These are phyloP conservation scores for Mycena amicta DNA, from an alignment of 768 basidiomycete genomes.

Conservation along the genomic window DNA sequence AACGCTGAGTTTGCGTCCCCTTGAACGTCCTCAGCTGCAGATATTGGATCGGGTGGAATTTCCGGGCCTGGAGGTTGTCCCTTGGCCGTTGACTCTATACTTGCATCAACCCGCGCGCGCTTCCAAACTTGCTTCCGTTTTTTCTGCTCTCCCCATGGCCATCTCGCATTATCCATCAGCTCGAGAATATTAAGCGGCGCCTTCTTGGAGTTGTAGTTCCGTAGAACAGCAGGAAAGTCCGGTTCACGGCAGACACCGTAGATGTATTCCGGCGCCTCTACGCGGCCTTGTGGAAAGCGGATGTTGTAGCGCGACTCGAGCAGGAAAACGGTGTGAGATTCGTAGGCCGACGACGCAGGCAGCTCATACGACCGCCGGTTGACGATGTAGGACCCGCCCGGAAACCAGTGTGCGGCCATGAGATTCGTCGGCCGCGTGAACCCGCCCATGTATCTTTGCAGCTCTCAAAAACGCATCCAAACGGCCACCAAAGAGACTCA, in stretches of 20 bases:
- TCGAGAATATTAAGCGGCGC: slow-evolving; percentile 20
- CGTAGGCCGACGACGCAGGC: slow-evolving; percentile 38
- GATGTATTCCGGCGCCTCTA: slow-evolving; percentile 31
- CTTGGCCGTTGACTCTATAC: too few relatives aligned
- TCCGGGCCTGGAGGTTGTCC: too few relatives aligned
- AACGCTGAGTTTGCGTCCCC: background rate
- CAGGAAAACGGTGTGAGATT: slow-evolving; percentile 41
- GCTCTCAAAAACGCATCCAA: background rate
- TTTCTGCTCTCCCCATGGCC: slow-evolving; percentile 31
- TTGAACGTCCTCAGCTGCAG: slow-evolving; percentile 1
- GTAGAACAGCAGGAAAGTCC: slow-evolving; percentile 32
- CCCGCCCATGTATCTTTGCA: slow-evolving; percentile 39
- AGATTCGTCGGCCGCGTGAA: slow-evolving; percentile 41
- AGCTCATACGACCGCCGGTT: slow-evolving; percentile 30
- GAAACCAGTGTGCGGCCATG: slow-evolving; percentile 38
- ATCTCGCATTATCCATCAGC: slow-evolving; percentile 42
- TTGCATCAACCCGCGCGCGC: slow-evolving; percentile 32
- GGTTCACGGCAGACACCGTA: slow-evolving; percentile 37
- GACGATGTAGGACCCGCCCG: slow-evolving; percentile 34
- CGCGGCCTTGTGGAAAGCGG: slow-evolving; percentile 31
- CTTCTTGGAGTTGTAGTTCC: slow-evolving; percentile 32
- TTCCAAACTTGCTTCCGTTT: slow-evolving; percentile 4
- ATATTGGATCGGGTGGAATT: slow-evolving; percentile 23
- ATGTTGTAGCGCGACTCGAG: slow-evolving; percentile 37
- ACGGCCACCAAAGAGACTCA: slow-evolving; percentile 24